Conservation (phyloP, 2,329 filamentous ascomycete genomes). For the Colletotrichum magnum region DNA sequence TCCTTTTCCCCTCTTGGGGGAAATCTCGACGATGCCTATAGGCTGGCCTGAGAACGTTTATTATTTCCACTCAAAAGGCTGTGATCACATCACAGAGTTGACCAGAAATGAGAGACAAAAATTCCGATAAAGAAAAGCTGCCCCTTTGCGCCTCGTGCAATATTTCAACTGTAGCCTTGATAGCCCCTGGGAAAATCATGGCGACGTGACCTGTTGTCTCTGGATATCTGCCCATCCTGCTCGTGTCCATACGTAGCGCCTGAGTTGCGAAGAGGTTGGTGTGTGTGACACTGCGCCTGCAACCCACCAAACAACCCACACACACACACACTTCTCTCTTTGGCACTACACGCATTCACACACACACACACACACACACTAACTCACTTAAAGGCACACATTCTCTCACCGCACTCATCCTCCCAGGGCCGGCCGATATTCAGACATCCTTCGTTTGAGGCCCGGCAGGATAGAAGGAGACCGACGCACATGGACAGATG, state of each 20-base stretch:
- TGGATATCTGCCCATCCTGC: background rate
- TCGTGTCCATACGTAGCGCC: background rate
- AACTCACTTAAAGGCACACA: background rate
- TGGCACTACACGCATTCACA: background rate
- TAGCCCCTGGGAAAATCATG: background rate
- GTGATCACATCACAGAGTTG: too few relatives aligned
- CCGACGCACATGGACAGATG: too few relatives aligned
- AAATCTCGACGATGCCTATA: conserved; percentile 20
- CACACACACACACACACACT: background rate
- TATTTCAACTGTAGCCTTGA: background rate
- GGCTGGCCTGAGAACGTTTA: conserved; percentile 31
- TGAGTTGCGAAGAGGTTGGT: background rate
- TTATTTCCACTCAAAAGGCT: background rate
- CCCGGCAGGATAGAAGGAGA: background rate
- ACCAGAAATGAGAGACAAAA: too few relatives aligned
- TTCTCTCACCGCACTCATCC: background rate
- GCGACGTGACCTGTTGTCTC: too few relatives aligned
- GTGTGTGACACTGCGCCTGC: conserved; percentile 7
- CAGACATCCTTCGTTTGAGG: background rate
- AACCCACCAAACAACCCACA: too few relatives aligned
- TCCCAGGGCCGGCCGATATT: conserved; percentile 1
- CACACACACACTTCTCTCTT: too few relatives aligned
- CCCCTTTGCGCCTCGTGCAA: too few relatives aligned
- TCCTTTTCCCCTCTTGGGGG: background rate
- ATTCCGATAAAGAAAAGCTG: too few relatives aligned